A percentile compares a stretch with the other conserved stretches of the same genome.
These are phyloP conservation scores for Coemansia sp. DNA, from an alignment of 192 early-diverging fungal genomes.

Conservation along the genomic window DNA sequence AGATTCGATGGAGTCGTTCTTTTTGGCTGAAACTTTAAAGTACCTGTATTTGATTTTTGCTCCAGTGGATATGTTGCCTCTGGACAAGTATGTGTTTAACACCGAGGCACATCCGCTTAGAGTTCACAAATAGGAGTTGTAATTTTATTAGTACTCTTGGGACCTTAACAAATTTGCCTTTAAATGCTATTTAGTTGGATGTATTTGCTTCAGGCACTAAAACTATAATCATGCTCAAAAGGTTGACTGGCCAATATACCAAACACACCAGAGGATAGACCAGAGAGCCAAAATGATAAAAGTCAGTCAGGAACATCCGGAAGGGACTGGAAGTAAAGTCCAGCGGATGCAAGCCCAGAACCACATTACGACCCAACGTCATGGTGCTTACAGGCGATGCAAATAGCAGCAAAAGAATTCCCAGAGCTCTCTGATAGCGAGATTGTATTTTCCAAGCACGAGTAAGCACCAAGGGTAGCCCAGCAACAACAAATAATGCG, in stretches of 20 bases:
- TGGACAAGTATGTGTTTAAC: conserved; percentile 87
- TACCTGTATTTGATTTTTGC: conserved; percentile 89
- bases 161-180: no score
- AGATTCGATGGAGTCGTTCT: conserved; percentile 73
- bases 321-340: conserved; percentile 50
- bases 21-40: conserved; percentile 94
- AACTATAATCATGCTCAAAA: conserved; percentile 45
- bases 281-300: conserved; percentile 63
- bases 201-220: conserved; percentile 17
- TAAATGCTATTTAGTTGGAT: conserved; percentile 35
- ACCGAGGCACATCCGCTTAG: conserved; percentile 91
- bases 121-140: no score
- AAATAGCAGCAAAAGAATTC: conserved; percentile 38
- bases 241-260: conserved; percentile 69
- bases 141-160: no score
- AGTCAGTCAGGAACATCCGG: conserved; percentile 58
- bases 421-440: conserved; percentile 2
- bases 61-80: conserved; percentile 59
- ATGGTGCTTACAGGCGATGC: conserved; percentile 55
- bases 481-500: conserved; percentile 55
- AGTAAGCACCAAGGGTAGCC: conserved; percentile 62
- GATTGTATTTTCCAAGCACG: conserved; percentile 35
- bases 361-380: conserved; percentile 53
- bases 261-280: conserved; percentile 63
- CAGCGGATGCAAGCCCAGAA: conserved; percentile 41